These are phyloP conservation scores for Nematocida sp. DNA, from an alignment of 371 early-diverging fungal genomes.

Conservation along the genomic window DNA sequence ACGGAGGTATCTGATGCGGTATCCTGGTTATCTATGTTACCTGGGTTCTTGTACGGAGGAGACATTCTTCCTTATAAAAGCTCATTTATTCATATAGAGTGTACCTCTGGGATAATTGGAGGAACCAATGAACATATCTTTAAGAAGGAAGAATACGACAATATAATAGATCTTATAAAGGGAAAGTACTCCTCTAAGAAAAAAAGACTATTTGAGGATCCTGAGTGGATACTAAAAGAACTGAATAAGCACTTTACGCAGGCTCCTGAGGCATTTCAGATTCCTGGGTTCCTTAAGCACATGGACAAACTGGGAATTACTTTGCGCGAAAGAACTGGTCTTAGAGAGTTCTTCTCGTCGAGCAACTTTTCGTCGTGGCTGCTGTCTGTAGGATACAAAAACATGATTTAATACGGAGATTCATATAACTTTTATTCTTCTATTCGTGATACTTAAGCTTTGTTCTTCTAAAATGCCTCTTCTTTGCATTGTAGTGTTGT, in stretches of 20 bases:
- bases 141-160: slow-evolving; percentile 5
- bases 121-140: slow-evolving; percentile 19
- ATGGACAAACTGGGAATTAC: background rate
- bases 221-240: background rate
- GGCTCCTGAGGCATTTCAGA: background rate
- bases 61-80: slow-evolving; percentile 12
- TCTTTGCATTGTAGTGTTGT: slow-evolving; percentile 60
- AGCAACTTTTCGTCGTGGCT: slow-evolving; percentile 11
- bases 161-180: background rate
- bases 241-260: slow-evolving; percentile 15
- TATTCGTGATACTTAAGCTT: slow-evolving; percentile 60
- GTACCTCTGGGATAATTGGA: background rate
- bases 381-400: background rate
- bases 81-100: background rate
- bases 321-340: background rate
- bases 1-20: slow-evolving; percentile 14
- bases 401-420: no score
- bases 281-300: background rate
- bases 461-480: slow-evolving; percentile 63
- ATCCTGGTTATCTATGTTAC: background rate
- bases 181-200: background rate
- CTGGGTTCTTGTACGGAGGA: slow-evolving; percentile 12
- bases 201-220: background rate
- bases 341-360: slow-evolving; percentile 21
- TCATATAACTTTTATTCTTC: background rate